Conservation (phyloP, 2,329 filamentous ascomycete genomes). For the Juglanconis oblonga region DNA sequence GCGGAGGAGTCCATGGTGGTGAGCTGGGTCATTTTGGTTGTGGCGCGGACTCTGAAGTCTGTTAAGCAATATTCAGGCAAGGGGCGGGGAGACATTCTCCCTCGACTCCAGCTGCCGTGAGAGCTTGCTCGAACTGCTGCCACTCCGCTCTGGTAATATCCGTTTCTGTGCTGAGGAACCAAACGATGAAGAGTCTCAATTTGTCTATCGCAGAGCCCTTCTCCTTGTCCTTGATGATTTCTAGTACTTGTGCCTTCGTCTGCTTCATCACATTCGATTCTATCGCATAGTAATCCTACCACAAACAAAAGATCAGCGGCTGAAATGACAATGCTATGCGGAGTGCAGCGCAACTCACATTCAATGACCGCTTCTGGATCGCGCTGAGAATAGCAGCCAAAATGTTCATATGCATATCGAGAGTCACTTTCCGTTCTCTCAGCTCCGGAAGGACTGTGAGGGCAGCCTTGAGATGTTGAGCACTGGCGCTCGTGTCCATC, state of each 20-base stretch:
- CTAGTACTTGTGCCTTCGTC: slow-evolving; percentile 82
- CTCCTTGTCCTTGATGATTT: slow-evolving; percentile 74
- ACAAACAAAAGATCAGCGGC: neutral
- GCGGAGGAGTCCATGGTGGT: slow-evolving; percentile 79
- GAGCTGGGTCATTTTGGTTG: slow-evolving; percentile 98
- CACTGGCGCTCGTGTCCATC: slow-evolving; percentile 82
- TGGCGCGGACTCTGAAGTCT: slow-evolving; percentile 71
- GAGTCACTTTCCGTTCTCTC: slow-evolving; percentile 82
- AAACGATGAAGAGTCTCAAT: slow-evolving; percentile 91
- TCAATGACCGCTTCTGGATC: slow-evolving; percentile 92
- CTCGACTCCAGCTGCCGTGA: slow-evolving; percentile 73
- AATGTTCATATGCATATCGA: slow-evolving; percentile 99
- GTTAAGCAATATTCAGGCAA: slow-evolving; percentile 24
- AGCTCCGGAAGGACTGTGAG: slow-evolving; percentile 91
- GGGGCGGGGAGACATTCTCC: slow-evolving; percentile 58
- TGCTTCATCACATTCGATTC: slow-evolving; percentile 93
- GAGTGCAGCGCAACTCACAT: slow-evolving; percentile 34
- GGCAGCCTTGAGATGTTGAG: slow-evolving; percentile 91
- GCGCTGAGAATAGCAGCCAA: slow-evolving; percentile 53
- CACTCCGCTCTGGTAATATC: slow-evolving; percentile 81
- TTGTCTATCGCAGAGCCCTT: slow-evolving; percentile 90
- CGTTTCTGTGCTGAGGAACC: slow-evolving; percentile 91
- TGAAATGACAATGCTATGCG: neutral
- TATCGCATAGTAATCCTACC: slow-evolving; percentile 79
- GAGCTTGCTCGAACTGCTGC: slow-evolving; percentile 79